Percentiles rank a stretch among this genome's conserved stretches.
These are phyloP conservation scores for Fusarium heterosporum DNA, from an alignment of 2,329 filamentous ascomycete species.

Conservation along the genomic window DNA sequence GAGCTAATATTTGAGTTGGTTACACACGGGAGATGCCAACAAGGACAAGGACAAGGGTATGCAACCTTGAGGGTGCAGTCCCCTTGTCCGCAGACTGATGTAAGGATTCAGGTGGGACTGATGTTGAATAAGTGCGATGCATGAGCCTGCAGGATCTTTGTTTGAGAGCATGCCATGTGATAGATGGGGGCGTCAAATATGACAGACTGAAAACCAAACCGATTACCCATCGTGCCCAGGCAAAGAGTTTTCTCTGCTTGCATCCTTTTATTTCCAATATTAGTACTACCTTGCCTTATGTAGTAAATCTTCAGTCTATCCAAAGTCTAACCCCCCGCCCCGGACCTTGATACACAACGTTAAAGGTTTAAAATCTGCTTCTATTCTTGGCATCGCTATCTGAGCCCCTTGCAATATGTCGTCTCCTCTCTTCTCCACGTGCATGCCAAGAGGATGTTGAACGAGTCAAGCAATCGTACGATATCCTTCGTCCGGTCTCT, in stretches of 20 bases:
- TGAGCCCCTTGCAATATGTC: slow-evolving; percentile 15
- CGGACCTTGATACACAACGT: not conserved
- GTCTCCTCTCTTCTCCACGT: slow-evolving; percentile 25
- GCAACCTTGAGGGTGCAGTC: slow-evolving; percentile 2
- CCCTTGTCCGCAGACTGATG: slow-evolving; percentile 7
- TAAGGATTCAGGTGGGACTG: slow-evolving; percentile 2
- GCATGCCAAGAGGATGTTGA: slow-evolving; percentile 14
- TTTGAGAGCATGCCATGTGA: slow-evolving; percentile 18
- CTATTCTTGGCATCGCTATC: slow-evolving; percentile 15
- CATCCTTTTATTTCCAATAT: not conserved
- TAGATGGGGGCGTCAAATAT: slow-evolving; percentile 2
- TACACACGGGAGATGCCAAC: slow-evolving; percentile 13
- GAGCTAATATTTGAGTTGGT: slow-evolving; percentile 7
- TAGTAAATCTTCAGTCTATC: not conserved
- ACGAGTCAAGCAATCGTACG: slow-evolving; percentile 27
- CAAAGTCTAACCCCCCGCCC: not conserved
- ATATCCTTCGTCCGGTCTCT: slow-evolving; percentile 2
- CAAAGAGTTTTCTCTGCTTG: not conserved
- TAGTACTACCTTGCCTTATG: not conserved
- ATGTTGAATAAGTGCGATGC: not conserved
- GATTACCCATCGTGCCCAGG: not conserved
- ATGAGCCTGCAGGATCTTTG: slow-evolving; percentile 23
- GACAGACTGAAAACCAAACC: not conserved
- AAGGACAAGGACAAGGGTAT: slow-evolving; percentile 15
- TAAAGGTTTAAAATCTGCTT: slow-evolving; percentile 1